Evolutionary conservation across 352 stramenopile genomes (phyloP).

Genomic region (Phytophthora pini): DNA sequence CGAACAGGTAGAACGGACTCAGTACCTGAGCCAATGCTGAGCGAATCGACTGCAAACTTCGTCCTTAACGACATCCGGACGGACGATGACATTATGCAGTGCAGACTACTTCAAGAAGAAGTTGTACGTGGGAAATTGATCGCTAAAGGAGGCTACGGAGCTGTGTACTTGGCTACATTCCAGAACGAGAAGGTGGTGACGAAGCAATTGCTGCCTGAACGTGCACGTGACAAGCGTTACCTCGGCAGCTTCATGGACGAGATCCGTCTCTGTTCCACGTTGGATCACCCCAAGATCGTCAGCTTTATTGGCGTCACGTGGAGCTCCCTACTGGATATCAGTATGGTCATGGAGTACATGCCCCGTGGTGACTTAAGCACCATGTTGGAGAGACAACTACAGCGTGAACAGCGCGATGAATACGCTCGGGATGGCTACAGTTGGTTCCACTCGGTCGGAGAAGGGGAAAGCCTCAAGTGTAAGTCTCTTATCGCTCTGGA

Average conservation of each 20-base stretch:
- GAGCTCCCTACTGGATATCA: constrained; percentile 60
- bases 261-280: constrained; percentile 46
- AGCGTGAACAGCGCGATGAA: constrained; percentile 33
- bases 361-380: constrained; percentile 50
- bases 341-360: constrained; percentile 62
- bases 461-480: constrained; percentile 27
- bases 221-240: constrained; percentile 38
- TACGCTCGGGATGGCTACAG: constrained; percentile 35
- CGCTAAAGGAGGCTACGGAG: constrained; percentile 64
- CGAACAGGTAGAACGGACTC: constrained; percentile 34
- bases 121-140: constrained; percentile 49
- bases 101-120: constrained; percentile 55
- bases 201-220: constrained; percentile 54
- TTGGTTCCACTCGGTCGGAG: constrained; percentile 45
- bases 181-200: constrained; percentile 49
- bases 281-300: constrained; percentile 61
- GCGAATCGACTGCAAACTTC: constrained; percentile 28
- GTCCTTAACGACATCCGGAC: constrained; percentile 71
- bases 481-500: constrained; percentile 55
- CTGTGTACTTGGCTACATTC: constrained; percentile 62
- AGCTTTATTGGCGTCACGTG: constrained; percentile 58
- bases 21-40: constrained; percentile 20
- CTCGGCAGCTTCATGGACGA: constrained; percentile 50
- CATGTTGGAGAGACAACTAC: constrained; percentile 40
- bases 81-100: constrained; percentile 62